phyloP scores from a whole-genome alignment of 2,329 filamentous ascomycete genomes.

The Sordariomycetes sp. region DNA sequence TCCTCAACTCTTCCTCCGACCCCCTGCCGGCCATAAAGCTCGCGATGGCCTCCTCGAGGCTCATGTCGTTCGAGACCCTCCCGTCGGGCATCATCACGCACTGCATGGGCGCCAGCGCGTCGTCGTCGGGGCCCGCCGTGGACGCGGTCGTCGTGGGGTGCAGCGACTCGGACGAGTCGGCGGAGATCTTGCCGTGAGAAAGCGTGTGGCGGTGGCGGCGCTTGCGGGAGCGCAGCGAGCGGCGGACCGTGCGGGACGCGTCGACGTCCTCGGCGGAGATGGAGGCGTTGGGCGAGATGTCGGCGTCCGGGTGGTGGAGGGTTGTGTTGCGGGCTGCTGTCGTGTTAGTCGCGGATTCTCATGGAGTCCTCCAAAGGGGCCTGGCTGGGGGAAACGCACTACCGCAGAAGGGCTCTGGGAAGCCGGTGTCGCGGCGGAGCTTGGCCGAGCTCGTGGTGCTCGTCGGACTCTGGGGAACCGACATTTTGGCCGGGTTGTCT shows the following conservation, averaged over 20 bases:
- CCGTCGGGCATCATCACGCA: conserved; percentile 2
- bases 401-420: conserved; percentile 38
- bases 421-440: conserved; percentile 34
- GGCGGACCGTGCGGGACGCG: conserved; percentile 28
- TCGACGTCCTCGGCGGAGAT: conserved; percentile 45
- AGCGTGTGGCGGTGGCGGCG: conserved; percentile 18
- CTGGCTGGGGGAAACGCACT: conserved; percentile 16
- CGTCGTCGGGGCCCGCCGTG: conserved; percentile 7
- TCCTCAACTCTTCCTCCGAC: neutral
- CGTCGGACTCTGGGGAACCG: conserved; percentile 1
- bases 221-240: conserved; percentile 22
- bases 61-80: conserved; percentile 3
- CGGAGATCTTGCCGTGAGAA: conserved; percentile 30
- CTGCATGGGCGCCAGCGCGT: conserved; percentile 2
- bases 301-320: conserved; percentile 50
- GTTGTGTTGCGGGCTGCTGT: conserved; percentile 41
- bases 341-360: neutral
- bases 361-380: neutral
- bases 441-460: conserved; percentile 4
- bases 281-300: conserved; percentile 43
- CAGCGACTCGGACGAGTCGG: neutral
- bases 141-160: conserved; percentile 14
- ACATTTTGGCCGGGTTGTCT: neutral
- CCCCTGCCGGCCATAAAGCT: neutral
- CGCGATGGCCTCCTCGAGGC: neutral